These are phyloP conservation scores for Xylaria multiplex DNA, from an alignment of 2,329 filamentous ascomycete species.

Conservation along the genomic window DNA sequence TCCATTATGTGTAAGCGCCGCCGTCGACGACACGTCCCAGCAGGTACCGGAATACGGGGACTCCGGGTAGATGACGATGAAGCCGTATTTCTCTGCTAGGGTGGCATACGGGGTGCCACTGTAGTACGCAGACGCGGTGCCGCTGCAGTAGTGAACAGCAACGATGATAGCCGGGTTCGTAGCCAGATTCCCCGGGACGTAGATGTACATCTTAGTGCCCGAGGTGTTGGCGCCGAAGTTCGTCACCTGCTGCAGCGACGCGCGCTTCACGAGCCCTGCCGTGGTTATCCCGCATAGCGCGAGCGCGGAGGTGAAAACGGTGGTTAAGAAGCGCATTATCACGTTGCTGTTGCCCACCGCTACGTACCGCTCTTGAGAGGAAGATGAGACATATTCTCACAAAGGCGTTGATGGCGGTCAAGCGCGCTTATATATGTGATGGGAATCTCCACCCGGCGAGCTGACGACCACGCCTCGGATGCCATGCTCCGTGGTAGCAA, in stretches of 20 bases:
- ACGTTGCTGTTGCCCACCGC: constrained; percentile 2
- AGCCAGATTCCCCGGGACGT: constrained; percentile 51
- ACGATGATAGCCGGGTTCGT: constrained; percentile 59
- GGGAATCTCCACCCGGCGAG: not conserved
- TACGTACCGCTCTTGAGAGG: not conserved
- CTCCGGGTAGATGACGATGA: constrained; percentile 65
- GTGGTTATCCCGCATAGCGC: constrained; percentile 33
- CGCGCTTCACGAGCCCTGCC: constrained; percentile 30
- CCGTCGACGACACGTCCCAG: constrained; percentile 60
- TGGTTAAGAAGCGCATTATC: constrained; percentile 29
- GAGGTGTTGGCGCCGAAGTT: constrained; percentile 52
- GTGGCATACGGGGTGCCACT: constrained; percentile 58
- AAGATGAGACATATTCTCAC: not conserved
- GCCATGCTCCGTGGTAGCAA: constrained; percentile 18
- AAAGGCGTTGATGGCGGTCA: not conserved
- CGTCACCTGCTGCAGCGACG: constrained; percentile 44
- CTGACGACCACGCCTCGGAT: constrained; percentile 18
- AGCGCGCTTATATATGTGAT: constrained; percentile 12
- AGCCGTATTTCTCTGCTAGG: constrained; percentile 54
- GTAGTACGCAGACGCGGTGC: constrained; percentile 61
- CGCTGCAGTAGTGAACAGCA: constrained; percentile 65
- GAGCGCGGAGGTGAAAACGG: constrained; percentile 23
- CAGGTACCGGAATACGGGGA: constrained; percentile 61
- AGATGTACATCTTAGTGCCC: constrained; percentile 58
- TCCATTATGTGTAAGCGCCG: constrained; percentile 63